Base-by-base conservation (phyloP, 1,284 basidiomycete genomes). In the Trichosporon ovoides region DNA sequence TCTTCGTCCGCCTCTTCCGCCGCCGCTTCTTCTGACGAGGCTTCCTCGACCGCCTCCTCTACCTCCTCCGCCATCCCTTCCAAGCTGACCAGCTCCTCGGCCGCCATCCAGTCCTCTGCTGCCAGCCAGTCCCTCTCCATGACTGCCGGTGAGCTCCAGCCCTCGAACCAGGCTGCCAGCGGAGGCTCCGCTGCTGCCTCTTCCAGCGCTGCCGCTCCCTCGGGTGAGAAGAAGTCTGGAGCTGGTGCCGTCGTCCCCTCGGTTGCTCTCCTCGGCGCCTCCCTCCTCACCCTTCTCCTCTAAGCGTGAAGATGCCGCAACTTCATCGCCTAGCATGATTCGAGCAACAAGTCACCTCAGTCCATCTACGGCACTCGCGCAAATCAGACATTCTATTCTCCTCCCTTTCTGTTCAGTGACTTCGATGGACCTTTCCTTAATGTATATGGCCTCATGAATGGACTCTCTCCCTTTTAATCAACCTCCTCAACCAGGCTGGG, bases 241-340 rank as follows among this genome's bases (percentile, higher is more conserved):
- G 58, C 57, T 28, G 12, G 4, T 14, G 56, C 54, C 16, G 22
- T 55, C 46, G 55, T 57, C 36, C 58, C 62, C 52, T 59, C 62
- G 52, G 53, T 63, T 35, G 56, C 54, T 40, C 53, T 63, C 37
- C 55, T 58, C 24, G 61, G 52, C 6, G 53, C 38, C 58, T 50
- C 54, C 7, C 37, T 55, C 50, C 33, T 51, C 56, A 50, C 56
- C 38, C 34, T 56, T 60, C 20, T 57, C 52, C 18, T 57, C 58
- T 60, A 61, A 59, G 53, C 46, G 38, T 19, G 12, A 20, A 6
- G 22, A n/a, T n/a, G n/a, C n/a, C n/a, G n/a, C n/a, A n/a, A n/a
- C n/a, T n/a, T n/a, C n/a, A n/a, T n/a, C n/a, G n/a, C n/a, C n/a
- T n/a, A n/a, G n/a, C n/a, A n/a, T n/a, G n/a, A n/a, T n/a, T n/a